phyloP scores from a whole-genome alignment of 331 rosid species.

The Dryas integrifolia region DNA sequence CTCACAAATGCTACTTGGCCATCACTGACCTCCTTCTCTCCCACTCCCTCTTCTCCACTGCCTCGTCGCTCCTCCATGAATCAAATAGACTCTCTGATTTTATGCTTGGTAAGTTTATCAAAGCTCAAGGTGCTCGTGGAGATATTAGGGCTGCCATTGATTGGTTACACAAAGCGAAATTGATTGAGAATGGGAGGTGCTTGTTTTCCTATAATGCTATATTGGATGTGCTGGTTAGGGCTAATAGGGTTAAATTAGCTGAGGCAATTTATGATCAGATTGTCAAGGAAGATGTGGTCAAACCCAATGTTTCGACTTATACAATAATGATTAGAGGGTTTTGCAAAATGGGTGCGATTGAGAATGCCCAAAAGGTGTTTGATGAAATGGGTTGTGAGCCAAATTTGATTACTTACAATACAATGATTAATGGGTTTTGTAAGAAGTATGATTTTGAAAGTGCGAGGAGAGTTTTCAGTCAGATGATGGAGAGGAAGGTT shows the following conservation, averaged over 20 bases:
- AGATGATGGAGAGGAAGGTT: conserved; percentile 27
- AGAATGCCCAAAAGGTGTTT: conserved; percentile 46
- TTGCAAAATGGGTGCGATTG: conserved; percentile 42
- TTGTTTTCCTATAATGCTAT: conserved; percentile 40
- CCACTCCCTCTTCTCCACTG: conserved; percentile 52
- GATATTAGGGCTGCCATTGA: conserved; percentile 47
- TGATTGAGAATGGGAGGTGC: conserved; percentile 29
- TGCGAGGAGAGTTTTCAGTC: conserved; percentile 35
- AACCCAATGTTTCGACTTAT: conserved; percentile 42
- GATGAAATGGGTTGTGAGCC: conserved; percentile 54
- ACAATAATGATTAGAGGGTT: conserved; percentile 49
- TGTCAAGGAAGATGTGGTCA: conserved; percentile 28
- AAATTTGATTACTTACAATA: conserved; percentile 45
- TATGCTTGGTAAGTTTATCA: conserved; percentile 37
- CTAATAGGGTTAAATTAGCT: conserved; percentile 40
- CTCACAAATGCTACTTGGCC: conserved; percentile 23
- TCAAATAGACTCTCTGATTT: conserved; percentile 34
- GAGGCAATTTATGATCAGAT: conserved; percentile 42
- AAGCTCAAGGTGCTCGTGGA: conserved; percentile 37
- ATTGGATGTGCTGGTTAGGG: conserved; percentile 46
- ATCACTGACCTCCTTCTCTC: conserved; percentile 38
- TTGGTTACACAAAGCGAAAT: conserved; percentile 47
- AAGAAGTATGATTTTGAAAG: conserved; percentile 39
- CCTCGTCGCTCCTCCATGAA: conserved; percentile 39
- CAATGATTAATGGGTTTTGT: conserved; percentile 42